phyloP scores from a whole-genome alignment of 495 filamentous ascomycete species.

The Trichoderma parareesei region DNA sequence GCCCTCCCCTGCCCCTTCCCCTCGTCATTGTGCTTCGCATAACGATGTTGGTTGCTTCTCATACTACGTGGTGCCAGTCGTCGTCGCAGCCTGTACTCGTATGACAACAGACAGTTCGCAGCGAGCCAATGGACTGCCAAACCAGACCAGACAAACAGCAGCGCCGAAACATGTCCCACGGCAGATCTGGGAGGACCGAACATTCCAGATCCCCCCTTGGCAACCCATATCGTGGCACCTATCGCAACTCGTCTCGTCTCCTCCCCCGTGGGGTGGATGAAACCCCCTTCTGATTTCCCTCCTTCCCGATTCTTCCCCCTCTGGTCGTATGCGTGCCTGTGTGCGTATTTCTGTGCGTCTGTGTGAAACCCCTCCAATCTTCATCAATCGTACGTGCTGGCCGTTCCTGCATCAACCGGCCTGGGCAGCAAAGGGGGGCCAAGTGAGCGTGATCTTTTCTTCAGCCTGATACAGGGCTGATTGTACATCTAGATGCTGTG shows the following conservation, averaged over 20 bases:
- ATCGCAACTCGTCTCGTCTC: neutral
- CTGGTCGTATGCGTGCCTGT: too few species aligned
- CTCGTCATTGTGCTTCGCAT: too few species aligned
- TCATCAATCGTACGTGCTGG: neutral
- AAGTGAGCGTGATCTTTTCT: neutral
- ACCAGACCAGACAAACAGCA: neutral
- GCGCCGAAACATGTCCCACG: neutral
- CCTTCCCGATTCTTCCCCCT: too few species aligned
- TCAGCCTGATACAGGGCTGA: neutral
- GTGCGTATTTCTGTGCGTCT: neutral
- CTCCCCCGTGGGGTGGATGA: slow-evolving; percentile 5
- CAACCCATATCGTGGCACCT: neutral
- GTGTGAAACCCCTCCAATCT: neutral
- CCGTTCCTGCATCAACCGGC: slow-evolving; percentile 1
- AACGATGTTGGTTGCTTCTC: too few species aligned
- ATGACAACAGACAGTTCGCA: slow-evolving; percentile 7
- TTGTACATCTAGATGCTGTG: neutral
- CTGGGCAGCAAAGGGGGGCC: neutral
- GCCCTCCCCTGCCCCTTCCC: too few species aligned
- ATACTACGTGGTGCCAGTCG: slow-evolving; percentile 4
- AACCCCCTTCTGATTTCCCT: too few species aligned
- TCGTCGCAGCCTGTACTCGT: neutral
- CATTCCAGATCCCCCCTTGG: neutral
- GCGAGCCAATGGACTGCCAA: neutral
- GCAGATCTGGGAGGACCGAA: neutral